phyloP scores from a whole-genome alignment of 2,329 filamentous ascomycete genomes.

The Tolypocladium inflatum region DNA sequence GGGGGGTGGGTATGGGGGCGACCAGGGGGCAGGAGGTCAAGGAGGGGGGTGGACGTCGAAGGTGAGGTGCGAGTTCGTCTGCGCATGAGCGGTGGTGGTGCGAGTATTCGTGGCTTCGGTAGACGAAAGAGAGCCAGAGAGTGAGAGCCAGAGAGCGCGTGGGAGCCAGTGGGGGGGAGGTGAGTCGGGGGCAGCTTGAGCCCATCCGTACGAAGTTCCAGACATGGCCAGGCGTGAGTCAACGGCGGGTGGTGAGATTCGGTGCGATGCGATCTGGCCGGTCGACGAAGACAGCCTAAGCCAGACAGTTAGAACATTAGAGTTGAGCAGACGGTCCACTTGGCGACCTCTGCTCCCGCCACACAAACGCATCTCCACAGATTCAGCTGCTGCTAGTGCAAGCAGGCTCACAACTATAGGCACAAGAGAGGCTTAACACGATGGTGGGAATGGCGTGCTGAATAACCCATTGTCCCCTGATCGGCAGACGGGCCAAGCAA shows the following conservation, averaged over 20 bases:
- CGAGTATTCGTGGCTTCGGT: neutral
- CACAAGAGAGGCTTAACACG: neutral
- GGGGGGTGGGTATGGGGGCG: conserved; percentile 2
- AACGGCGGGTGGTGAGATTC: neutral
- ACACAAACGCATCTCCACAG: neutral
- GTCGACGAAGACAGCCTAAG: neutral
- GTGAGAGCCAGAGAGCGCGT: neutral
- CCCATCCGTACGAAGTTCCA: neutral
- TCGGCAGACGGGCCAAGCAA: neutral
- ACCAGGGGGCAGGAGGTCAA: neutral
- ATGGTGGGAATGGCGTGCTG: neutral
- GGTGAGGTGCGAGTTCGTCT: neutral
- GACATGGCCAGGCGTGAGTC: neutral
- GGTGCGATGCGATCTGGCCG: neutral
- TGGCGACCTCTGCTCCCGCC: neutral
- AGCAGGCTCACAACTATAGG: neutral
- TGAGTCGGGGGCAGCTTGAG: neutral
- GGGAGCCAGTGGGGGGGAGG: neutral
- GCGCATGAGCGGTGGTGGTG: neutral
- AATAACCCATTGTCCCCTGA: neutral
- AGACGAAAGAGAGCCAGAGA: neutral
- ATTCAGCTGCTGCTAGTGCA: neutral
- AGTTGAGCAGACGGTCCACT: neutral
- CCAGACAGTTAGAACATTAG: neutral
- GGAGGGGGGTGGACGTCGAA: neutral